Evolutionary conservation across 768 basidiomycete genomes (phyloP), one percentile per base, ranked within the genome.

Genomic region (Tricholoma furcatifolium): DNA sequence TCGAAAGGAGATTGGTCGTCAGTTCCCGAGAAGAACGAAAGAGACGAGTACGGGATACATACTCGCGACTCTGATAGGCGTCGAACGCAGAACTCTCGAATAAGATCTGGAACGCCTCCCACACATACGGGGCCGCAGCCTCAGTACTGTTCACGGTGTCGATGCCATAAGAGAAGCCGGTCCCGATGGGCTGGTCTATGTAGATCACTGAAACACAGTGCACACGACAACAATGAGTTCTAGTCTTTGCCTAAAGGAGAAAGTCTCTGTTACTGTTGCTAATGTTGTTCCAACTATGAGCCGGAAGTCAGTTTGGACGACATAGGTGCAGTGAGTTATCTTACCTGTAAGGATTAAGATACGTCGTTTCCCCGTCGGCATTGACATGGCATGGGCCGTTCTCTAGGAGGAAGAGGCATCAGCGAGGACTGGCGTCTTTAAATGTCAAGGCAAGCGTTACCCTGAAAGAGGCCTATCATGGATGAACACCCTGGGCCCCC

Each of bases 391-490:
- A 87, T 0, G 86, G 87, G 15, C 85, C 84, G 51, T 87, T 73
- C 58, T 87, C 85, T 82, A 52, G 4, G 20, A 6, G 11, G 12
- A 24, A 20, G 14, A 36, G 8, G 11, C 51, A 20, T 14, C 47
- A 17, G 14, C 43, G 15, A 18, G 11, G 9, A 42, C n/a, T 27
- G 38, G 6, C 4, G 12, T 7, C 32, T n/a, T n/a, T n/a, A n/a
- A n/a, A 21, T 5, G n/a, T 34, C 27, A 11, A 45, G 31, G 43
- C 17, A 34, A 43, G n/a, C 10, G 42, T 39, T 53, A 73, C 82
- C 83, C 75, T 84, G 80, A 65, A 86, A 86, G 7, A 86, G 71
- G 4, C 83, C 84, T 36, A 86, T 82, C 78, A 82, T 81, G 1
- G 78, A 80, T 4, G 80, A 82, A 58, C 80, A 83, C 20, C 83